phyloP scores from a whole-genome alignment of 2,329 filamentous ascomycete genomes.

The Apiospora aurea region DNA sequence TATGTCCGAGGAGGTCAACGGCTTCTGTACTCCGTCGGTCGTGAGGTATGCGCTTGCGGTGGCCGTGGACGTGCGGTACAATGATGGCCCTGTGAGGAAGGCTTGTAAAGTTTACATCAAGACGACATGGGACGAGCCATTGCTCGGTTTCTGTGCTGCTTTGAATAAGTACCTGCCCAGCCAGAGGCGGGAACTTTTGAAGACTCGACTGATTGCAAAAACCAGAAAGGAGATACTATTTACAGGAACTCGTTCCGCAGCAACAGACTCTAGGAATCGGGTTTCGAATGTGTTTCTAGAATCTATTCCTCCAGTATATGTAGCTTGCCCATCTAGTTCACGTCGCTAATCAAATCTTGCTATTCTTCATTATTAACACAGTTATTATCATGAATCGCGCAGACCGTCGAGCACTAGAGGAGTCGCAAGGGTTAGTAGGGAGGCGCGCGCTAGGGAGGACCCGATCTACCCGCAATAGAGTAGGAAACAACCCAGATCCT shows the following conservation, averaged over 20 bases:
- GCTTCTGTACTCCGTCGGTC: not conserved
- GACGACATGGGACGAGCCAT: not conserved
- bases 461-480: slow-evolving; percentile 9
- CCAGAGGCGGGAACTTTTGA: not conserved
- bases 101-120: not conserved
- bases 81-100: not conserved
- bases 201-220: not conserved
- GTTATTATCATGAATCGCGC: not conserved
- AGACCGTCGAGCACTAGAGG: not conserved
- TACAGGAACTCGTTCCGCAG: slow-evolving; percentile 2
- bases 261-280: not conserved
- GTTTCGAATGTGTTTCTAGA: not conserved
- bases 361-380: slow-evolving; percentile 1
- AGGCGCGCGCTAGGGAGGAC: not conserved
- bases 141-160: not conserved
- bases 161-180: slow-evolving; percentile 2
- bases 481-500: not conserved
- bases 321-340: not conserved
- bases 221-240: slow-evolving; percentile 8
- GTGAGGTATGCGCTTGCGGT: not conserved
- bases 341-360: not conserved
- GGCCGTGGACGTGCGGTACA: not conserved
- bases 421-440: not conserved
- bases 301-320: not conserved
- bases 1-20: slow-evolving; percentile 10